Evolutionary conservation across 306 rosid genomes (phyloP).

Genomic region (Luffa aegyptiaca): DNA sequence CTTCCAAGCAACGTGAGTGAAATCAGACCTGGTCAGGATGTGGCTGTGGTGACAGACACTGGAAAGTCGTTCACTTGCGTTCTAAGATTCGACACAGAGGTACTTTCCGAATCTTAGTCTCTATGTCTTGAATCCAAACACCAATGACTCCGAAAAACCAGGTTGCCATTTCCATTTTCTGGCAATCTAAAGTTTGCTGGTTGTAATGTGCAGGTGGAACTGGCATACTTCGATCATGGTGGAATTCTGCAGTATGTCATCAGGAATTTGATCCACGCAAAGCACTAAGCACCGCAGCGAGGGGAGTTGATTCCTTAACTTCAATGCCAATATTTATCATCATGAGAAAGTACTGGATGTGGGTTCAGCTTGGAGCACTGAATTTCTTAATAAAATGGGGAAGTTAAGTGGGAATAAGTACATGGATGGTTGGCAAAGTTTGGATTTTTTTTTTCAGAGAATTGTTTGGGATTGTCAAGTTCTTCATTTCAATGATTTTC

Average conservation of each 20-base stretch:
- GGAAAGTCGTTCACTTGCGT: conserved; percentile 62
- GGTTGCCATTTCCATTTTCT: not conserved
- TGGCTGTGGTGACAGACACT: conserved; percentile 47
- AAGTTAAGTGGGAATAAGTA: not conserved
- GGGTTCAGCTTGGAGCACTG: not conserved
- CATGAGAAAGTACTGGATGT: not conserved
- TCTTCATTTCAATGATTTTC: not conserved
- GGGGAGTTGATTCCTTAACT: not conserved
- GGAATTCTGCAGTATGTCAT: conserved; percentile 85
- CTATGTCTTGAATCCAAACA: not conserved
- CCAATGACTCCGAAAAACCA: not conserved
- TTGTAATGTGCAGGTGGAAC: conserved; percentile 56
- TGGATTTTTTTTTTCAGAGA: not conserved
- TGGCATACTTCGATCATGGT: conserved; percentile 82
- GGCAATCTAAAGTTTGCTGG: not conserved
- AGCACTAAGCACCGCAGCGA: not conserved
- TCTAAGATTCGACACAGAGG: conserved; percentile 88
- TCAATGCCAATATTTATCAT: not conserved
- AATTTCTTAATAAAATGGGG: not conserved
- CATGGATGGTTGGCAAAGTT: not conserved
- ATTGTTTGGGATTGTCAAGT: not conserved
- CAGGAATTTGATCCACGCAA: conserved; percentile 58
- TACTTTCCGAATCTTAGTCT: conserved; percentile 7
- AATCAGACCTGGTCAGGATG: conserved; percentile 82
- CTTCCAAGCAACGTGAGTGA: conserved; percentile 68